phyloP scores from a whole-genome alignment of 345 rosid species.

The Conringia planisiliqua region DNA sequence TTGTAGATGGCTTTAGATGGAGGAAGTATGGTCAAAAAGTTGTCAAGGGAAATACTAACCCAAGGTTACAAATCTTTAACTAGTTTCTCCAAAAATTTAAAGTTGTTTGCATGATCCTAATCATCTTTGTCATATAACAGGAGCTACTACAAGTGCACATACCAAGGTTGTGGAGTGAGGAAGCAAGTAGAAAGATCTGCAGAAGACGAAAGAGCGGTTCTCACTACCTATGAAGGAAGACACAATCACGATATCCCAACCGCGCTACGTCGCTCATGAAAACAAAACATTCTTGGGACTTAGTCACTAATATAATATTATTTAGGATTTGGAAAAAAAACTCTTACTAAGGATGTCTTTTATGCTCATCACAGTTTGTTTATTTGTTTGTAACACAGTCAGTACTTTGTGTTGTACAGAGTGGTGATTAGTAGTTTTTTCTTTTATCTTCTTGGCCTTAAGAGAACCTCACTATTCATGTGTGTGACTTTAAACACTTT shows the following conservation, averaged over 20 bases:
- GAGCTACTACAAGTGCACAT: constrained; percentile 96
- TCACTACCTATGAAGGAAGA: constrained; percentile 98
- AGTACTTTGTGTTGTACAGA: constrained; percentile 22
- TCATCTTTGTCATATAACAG: constrained; percentile 32
- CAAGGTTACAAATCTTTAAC: constrained; percentile 50
- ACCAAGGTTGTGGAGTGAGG: constrained; percentile 76
- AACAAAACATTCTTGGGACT: constrained; percentile 36
- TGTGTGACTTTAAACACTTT: constrained; percentile 4
- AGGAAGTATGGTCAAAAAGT: constrained; percentile 99
- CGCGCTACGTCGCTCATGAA: constrained; percentile 62
- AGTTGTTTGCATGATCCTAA: constrained; percentile 19
- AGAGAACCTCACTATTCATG: constrained; percentile 6
- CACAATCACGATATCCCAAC: constrained; percentile 88
- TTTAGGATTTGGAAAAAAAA: constrained; percentile 19
- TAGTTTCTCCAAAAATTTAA: background rate
- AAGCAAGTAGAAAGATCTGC: constrained; percentile 97
- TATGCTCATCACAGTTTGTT: constrained; percentile 31
- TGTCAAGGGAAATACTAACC: constrained; percentile 97
- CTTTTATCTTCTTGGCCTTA: constrained; percentile 5
- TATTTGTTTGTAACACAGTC: constrained; percentile 20
- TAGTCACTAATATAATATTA: constrained; percentile 35
- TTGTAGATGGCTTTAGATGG: constrained; percentile 96
- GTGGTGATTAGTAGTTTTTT: constrained; percentile 14
- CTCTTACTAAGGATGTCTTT: constrained; percentile 18
- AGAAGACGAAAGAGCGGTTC: constrained; percentile 81